Evolutionary conservation across 1,284 basidiomycete genomes (phyloP).

Genomic region (Ganoderma lingzhi): DNA sequence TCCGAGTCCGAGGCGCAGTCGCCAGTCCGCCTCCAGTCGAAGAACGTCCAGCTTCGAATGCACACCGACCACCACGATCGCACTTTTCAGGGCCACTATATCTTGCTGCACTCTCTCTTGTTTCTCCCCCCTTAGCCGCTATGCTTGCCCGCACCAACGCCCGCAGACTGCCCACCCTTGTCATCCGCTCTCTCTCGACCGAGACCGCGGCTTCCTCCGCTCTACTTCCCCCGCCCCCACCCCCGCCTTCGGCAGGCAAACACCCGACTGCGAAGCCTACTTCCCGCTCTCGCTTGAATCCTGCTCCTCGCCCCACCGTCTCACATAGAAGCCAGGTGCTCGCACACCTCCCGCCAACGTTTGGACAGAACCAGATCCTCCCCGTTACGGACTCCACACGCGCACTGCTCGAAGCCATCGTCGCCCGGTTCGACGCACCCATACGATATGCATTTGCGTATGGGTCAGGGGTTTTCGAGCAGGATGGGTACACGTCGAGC

Average conservation of each 20-base stretch:
- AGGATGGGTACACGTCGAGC: constrained; percentile 69
- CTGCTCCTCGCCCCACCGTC: constrained; percentile 60
- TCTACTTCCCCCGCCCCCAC: constrained; percentile 39
- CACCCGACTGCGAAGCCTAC: constrained; percentile 37
- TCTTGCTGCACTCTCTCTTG: constrained; percentile 1
- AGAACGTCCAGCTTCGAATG: constrained; percentile 16
- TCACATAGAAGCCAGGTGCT: constrained; percentile 52
- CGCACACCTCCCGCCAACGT: constrained; percentile 69
- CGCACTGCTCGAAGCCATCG: constrained; percentile 79
- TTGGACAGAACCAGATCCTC: constrained; percentile 85
- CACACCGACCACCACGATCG: constrained; percentile 20
- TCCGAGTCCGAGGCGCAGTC: not conserved
- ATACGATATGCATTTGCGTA: constrained; percentile 95
- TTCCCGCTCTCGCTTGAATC: constrained; percentile 49
- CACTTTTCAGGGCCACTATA: not conserved
- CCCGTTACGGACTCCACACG: constrained; percentile 80
- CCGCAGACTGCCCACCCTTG: constrained; percentile 34
- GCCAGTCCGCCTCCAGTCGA: not conserved
- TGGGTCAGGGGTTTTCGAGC: constrained; percentile 93
- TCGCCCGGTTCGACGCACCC: constrained; percentile 82
- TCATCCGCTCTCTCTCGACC: constrained; percentile 57
- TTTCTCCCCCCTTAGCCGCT: constrained; percentile 15
- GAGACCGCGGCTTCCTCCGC: constrained; percentile 50
- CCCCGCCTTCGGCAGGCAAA: constrained; percentile 46
- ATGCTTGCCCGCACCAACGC: constrained; percentile 33